A percentile compares a stretch with the other conserved stretches of the same genome.
phyloP scores from a whole-genome alignment of 129 eudicot species.

The Flaveria brownii region DNA sequence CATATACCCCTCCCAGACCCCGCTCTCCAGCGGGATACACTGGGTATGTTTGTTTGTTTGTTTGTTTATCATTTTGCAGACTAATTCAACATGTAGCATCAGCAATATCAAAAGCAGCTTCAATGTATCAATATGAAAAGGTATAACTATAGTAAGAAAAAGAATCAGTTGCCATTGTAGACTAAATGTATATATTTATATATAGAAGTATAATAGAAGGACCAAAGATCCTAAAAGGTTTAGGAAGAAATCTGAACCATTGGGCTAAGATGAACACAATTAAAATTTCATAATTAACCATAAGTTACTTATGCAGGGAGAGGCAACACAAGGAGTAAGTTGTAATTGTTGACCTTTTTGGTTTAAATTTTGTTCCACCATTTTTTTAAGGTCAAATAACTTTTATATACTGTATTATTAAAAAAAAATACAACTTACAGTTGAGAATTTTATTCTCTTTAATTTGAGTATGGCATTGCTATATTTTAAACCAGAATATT shows the following conservation, averaged over 20 bases:
- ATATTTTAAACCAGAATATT: neutral
- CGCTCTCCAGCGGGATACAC: no score
- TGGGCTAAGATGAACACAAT: neutral
- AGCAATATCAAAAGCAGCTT: neutral
- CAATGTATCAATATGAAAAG: neutral
- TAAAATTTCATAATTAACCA: neutral
- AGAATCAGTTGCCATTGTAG: neutral
- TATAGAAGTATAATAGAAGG: neutral
- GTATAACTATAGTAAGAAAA: neutral
- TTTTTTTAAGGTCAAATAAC: neutral
- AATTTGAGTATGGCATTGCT: no score
- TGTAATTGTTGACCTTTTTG: neutral
- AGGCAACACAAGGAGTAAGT: neutral
- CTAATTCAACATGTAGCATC: constrained; percentile 7
- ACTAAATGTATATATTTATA: neutral
- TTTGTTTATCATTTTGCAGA: constrained; percentile 1
- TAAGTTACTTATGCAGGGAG: neutral
- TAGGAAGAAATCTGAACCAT: neutral
- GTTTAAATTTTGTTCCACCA: neutral
- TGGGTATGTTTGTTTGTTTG: no score
- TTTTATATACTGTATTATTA: neutral
- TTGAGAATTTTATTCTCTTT: neutral
- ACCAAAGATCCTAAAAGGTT: neutral
- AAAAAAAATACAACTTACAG: neutral
- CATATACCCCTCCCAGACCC: no score